A percentile compares a stretch with the other conserved stretches of the same genome.
Evolutionary conservation across 176 grass and related monocot genomes (phyloP).

Genomic region (Stipa capillata): DNA sequence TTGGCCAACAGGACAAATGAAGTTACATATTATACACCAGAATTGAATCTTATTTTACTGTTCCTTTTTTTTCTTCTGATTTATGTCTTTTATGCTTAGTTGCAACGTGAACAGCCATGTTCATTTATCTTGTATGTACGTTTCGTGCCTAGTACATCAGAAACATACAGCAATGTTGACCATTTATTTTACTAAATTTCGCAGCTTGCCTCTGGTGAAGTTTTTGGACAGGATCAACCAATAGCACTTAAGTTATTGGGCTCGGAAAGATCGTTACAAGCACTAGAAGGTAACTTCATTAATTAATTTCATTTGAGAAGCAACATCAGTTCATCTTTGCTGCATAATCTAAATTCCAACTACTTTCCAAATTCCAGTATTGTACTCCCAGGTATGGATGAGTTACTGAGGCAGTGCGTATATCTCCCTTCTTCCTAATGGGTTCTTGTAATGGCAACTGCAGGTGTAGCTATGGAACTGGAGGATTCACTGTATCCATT

Average conservation of each 20-base stretch:
- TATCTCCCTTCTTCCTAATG: constrained; percentile 16
- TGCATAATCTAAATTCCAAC: neutral
- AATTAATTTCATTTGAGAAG: neutral
- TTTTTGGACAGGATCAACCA: constrained; percentile 85
- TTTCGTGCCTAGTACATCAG: neutral
- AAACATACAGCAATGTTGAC: neutral
- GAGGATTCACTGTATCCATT: constrained; percentile 94
- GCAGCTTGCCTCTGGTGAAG: constrained; percentile 93
- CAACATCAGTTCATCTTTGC: neutral
- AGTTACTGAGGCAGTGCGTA: neutral
- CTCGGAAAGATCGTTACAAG: constrained; percentile 86
- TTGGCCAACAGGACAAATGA: neutral
- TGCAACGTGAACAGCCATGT: neutral
- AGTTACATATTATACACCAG: neutral
- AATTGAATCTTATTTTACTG: neutral
- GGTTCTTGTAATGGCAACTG: constrained; percentile 13
- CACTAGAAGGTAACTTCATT: constrained; percentile 66
- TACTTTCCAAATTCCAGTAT: neutral
- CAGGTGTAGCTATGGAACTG: constrained; percentile 95
- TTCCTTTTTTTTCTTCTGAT: neutral
- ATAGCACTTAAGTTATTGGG: constrained; percentile 82
- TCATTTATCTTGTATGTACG: neutral
- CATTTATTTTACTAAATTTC: neutral
- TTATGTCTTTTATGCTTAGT: neutral
- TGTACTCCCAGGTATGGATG: neutral